Conservation (phyloP, 345 rosid genomes). For the Eucalyptus camaldulensis region DNA sequence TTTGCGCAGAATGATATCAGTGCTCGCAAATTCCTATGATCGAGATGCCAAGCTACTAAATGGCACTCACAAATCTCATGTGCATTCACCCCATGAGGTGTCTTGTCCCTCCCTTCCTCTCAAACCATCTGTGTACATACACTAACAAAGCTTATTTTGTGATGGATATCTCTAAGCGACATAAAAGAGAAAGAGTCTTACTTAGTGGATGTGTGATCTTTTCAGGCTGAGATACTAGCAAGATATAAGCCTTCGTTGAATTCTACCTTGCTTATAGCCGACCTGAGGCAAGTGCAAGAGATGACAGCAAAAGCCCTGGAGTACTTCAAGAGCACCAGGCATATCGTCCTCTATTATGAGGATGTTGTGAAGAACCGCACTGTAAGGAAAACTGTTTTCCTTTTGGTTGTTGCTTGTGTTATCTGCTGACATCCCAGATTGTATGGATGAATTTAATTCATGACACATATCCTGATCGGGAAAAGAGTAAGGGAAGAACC, state of each 20-base stretch:
- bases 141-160: background rate
- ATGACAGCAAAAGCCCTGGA: conserved; percentile 62
- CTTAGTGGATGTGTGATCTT: background rate
- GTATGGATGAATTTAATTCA: background rate
- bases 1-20: conserved; percentile 82
- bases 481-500: background rate
- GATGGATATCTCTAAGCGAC: background rate
- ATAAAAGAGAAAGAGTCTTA: background rate
- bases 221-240: conserved; percentile 95
- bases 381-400: conserved; percentile 23
- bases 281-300: conserved; percentile 61
- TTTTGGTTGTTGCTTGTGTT: background rate
- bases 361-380: conserved; percentile 78
- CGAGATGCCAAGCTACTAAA: conserved; percentile 64
- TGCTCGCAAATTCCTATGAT: conserved; percentile 91
- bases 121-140: background rate
- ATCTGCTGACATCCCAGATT: background rate
- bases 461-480: background rate
- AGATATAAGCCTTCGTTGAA: conserved; percentile 74
- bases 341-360: conserved; percentile 76
- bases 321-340: conserved; percentile 74
- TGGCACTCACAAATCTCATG: conserved; percentile 97
- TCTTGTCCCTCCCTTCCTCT: background rate
- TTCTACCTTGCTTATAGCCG: conserved; percentile 40
- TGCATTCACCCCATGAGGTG: conserved; percentile 87